Conservation (phyloP, 305 asterid genomes). For the Fraxinus baroniana region DNA sequence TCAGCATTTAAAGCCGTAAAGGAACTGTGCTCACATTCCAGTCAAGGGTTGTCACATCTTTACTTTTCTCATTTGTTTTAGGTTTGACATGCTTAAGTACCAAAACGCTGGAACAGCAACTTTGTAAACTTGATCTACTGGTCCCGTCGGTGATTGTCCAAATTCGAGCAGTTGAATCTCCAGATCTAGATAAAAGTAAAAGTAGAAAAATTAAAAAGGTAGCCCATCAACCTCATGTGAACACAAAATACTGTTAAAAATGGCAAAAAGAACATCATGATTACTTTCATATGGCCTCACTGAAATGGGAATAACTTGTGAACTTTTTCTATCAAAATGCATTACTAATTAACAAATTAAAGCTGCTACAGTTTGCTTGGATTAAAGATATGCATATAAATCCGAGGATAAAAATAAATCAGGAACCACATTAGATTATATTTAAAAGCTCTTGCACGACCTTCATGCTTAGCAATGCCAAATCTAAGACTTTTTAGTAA, state of each 20-base stretch:
- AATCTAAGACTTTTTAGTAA: background rate
- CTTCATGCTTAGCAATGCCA: background rate
- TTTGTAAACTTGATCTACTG: conserved; percentile 14
- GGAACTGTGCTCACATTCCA: conserved; percentile 38
- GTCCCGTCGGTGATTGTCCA: conserved; percentile 30
- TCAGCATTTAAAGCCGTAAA: background rate
- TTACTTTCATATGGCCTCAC: background rate
- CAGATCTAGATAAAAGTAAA: conserved; percentile 24
- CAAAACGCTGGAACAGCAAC: conserved; percentile 11
- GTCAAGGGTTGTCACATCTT: conserved; percentile 35
- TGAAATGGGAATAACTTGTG: background rate
- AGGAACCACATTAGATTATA: background rate
- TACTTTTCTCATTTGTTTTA: conserved; percentile 31
- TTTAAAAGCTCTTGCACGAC: background rate
- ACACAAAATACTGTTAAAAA: background rate
- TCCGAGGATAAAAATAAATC: background rate
- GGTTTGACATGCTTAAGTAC: conserved; percentile 31
- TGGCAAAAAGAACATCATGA: background rate
- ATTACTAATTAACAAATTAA: background rate
- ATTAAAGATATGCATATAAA: background rate
- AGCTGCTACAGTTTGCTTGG: background rate
- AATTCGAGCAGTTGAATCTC: conserved; percentile 42
- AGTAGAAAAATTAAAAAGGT: background rate
- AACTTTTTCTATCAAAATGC: background rate
- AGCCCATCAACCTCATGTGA: background rate